phyloP scores from a whole-genome alignment of 2,329 filamentous ascomycete species.

The Stemphylium lycopersici region DNA sequence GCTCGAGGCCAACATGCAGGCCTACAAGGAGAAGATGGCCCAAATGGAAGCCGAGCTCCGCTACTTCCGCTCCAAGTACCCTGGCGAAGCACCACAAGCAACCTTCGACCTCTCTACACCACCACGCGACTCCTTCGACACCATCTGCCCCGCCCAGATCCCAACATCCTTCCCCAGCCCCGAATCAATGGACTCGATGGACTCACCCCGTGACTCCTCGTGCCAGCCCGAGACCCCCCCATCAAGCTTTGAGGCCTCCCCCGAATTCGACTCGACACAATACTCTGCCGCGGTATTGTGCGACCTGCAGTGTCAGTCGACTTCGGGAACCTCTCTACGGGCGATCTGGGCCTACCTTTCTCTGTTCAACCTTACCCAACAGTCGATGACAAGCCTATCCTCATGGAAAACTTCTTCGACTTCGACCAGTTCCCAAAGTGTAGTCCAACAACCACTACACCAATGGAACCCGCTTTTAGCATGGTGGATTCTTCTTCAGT shows the following conservation, averaged over 20 bases:
- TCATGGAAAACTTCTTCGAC: slow-evolving; percentile 46
- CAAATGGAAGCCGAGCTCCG: slow-evolving; percentile 58
- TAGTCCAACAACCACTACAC: slow-evolving; percentile 21
- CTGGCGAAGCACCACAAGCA: slow-evolving; percentile 34
- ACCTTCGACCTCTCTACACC: slow-evolving; percentile 32
- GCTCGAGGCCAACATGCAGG: slow-evolving; percentile 69
- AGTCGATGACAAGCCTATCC: slow-evolving; percentile 48
- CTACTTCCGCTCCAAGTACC: slow-evolving; percentile 42
- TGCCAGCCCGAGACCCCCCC: slow-evolving; percentile 49
- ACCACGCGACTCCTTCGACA: slow-evolving; percentile 32
- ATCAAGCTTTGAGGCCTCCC: slow-evolving; percentile 50
- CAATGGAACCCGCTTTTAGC: slow-evolving; percentile 35
- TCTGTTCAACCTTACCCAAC: slow-evolving; percentile 46
- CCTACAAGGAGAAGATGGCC: slow-evolving; percentile 56
- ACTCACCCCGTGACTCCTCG: slow-evolving; percentile 47
- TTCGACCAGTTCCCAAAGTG: slow-evolving; percentile 49
- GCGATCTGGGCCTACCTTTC: slow-evolving; percentile 46
- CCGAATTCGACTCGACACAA: slow-evolving; percentile 94
- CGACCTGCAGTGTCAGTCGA: slow-evolving; percentile 99
- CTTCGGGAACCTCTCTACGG: slow-evolving; percentile 44
- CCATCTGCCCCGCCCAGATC: slow-evolving; percentile 46
- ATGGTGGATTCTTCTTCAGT: slow-evolving; percentile 39
- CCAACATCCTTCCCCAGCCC: slow-evolving; percentile 45
- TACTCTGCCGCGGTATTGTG: slow-evolving; percentile 99
- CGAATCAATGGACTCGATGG: slow-evolving; percentile 48